Percentiles rank a stretch among this genome's conserved stretches.
phyloP scores from a whole-genome alignment of 2,329 filamentous ascomycete genomes.

The Camillea tinctor region DNA sequence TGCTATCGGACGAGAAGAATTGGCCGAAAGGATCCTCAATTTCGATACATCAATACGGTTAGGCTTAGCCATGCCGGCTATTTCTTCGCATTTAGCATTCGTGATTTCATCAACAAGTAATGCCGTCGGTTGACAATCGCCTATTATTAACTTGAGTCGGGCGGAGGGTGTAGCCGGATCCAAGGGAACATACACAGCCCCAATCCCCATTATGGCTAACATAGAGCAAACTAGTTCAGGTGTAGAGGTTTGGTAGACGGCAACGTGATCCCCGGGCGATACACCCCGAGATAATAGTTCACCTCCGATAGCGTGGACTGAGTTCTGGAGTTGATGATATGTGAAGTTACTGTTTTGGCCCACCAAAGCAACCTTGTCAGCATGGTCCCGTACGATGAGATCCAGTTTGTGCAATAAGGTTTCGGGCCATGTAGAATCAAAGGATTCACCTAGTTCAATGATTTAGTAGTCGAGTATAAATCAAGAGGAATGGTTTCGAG shows the following conservation, averaged over 20 bases:
- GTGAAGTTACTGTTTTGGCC: constrained; percentile 17
- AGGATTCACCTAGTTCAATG: neutral
- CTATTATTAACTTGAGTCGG: constrained; percentile 29
- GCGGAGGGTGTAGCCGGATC: constrained; percentile 28
- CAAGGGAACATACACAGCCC: constrained; percentile 29
- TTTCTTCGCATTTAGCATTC: neutral
- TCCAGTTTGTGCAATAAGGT: constrained; percentile 5
- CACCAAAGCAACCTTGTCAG: constrained; percentile 1
- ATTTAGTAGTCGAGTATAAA: no score
- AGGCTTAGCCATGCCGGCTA: no score
- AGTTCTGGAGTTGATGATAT: constrained; percentile 32
- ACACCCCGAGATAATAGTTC: constrained; percentile 7
- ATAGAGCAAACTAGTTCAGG: constrained; percentile 30
- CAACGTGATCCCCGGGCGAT: constrained; percentile 33
- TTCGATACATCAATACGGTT: no score
- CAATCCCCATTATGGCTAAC: constrained; percentile 31
- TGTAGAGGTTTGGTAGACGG: constrained; percentile 33
- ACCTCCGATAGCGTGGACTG: constrained; percentile 18
- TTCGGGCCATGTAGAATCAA: constrained; percentile 1
- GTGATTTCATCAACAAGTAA: constrained; percentile 24
- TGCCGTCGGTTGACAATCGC: constrained; percentile 27
- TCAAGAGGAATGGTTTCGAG: no score
- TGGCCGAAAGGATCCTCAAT: no score
- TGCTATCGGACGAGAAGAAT: no score
- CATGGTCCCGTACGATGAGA: neutral